A percentile compares a stretch with the other conserved stretches of the same genome.
These are phyloP conservation scores for Aureobasidium sp. DNA, from an alignment of 2,329 filamentous ascomycete species.

Conservation along the genomic window DNA sequence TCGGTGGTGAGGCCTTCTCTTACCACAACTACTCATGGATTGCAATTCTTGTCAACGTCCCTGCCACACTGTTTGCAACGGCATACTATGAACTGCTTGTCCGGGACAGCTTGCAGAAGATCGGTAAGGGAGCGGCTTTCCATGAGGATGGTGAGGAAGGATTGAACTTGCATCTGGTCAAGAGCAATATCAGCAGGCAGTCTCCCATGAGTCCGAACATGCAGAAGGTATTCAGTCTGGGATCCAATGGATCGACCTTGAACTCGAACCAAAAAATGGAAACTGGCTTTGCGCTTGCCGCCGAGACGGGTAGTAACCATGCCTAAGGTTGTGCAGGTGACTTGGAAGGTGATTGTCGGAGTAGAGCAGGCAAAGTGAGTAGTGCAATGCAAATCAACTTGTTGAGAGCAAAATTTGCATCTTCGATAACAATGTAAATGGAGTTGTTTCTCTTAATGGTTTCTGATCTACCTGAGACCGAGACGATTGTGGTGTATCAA, in stretches of 20 bases:
- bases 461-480: too few species aligned
- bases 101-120: constrained; percentile 46
- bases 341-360: neutral
- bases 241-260: neutral
- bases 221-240: constrained; percentile 16
- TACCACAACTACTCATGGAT: constrained; percentile 46
- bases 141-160: constrained; percentile 48
- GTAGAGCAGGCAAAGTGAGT: neutral
- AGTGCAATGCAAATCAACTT: neutral
- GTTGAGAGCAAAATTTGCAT: neutral
- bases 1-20: constrained; percentile 44
- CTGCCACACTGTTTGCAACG: constrained; percentile 50
- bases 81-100: constrained; percentile 50
- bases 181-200: constrained; percentile 23
- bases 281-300: neutral
- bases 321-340: neutral
- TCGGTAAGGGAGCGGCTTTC: constrained; percentile 43
- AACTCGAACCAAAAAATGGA: neutral
- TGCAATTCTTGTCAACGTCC: constrained; percentile 49
- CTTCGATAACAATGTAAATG: neutral
- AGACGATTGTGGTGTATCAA: neutral
- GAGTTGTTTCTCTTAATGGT: neutral
- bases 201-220: constrained; percentile 16
- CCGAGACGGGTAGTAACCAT: neutral
- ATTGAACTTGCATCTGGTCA: constrained; percentile 35